A percentile compares a stretch with the other conserved stretches of the same genome.
phyloP scores from a whole-genome alignment of 73 alveolate species.

The Paramecium sonneborni region DNA sequence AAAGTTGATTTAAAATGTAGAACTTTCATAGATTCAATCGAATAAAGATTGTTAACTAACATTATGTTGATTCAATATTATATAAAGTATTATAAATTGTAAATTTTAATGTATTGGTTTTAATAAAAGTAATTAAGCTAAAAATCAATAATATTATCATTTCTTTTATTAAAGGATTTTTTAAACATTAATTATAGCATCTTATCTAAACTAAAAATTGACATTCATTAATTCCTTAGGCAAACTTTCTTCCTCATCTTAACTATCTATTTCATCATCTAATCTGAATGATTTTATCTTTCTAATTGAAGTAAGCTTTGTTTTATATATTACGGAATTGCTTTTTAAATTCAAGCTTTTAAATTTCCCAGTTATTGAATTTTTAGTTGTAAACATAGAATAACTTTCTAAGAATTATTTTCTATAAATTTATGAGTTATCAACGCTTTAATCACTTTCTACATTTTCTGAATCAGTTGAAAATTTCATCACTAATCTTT shows the following conservation, averaged over 20 bases:
- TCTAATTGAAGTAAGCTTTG: neutral
- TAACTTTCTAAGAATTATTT: neutral
- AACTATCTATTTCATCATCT: neutral
- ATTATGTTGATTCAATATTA: neutral
- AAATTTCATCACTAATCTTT: neutral
- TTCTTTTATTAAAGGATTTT: neutral
- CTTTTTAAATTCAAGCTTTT: neutral
- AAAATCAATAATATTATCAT: neutral
- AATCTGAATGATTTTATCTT: neutral
- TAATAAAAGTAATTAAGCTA: neutral
- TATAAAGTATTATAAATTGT: neutral
- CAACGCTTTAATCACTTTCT: conserved; percentile 11
- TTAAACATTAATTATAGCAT: neutral
- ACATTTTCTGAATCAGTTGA: neutral
- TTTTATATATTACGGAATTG: neutral
- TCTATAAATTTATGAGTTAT: neutral
- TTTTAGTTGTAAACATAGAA: neutral
- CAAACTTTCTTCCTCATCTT: conserved; percentile 17
- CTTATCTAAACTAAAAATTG: neutral
- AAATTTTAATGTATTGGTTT: neutral
- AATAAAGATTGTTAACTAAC: neutral
- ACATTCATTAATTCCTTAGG: neutral
- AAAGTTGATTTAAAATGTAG: neutral
- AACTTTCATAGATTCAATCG: neutral
- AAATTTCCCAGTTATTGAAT: neutral